A percentile compares a stretch with the other conserved stretches of the same genome.
Conservation (phyloP, 2,329 filamentous ascomycete genomes). For the Ciborinia camelliae region DNA sequence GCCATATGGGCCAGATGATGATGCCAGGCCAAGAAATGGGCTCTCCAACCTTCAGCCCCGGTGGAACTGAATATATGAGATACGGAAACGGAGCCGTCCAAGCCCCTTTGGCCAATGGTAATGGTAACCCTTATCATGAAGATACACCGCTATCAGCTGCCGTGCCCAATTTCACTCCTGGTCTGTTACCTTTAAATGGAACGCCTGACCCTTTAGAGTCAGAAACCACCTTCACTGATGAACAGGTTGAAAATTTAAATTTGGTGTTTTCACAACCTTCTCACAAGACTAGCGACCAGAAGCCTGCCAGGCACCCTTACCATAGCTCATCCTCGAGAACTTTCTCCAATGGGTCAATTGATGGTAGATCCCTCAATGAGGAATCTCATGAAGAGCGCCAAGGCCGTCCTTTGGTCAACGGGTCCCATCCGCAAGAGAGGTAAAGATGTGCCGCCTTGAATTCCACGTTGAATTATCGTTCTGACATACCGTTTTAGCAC, state of each 20-base stretch:
- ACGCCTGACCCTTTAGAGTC: slow-evolving; percentile 33
- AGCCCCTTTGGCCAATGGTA: slow-evolving; percentile 35
- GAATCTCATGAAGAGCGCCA: slow-evolving; percentile 44
- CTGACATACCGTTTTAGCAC: slow-evolving; percentile 27
- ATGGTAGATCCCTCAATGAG: slow-evolving; percentile 49
- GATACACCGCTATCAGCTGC: slow-evolving; percentile 58
- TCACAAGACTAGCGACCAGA: slow-evolving; percentile 38
- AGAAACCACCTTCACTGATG: slow-evolving; percentile 48
- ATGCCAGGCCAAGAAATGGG: slow-evolving; percentile 32
- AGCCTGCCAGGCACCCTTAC: slow-evolving; percentile 38
- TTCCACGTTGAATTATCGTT: neutral
- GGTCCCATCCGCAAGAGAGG: slow-evolving; percentile 41
- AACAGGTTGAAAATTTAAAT: slow-evolving; percentile 51
- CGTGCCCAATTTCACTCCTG: slow-evolving; percentile 55
- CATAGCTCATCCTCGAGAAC: slow-evolving; percentile 45
- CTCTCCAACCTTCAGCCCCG: slow-evolving; percentile 35
- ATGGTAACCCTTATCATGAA: slow-evolving; percentile 42
- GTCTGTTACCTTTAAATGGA: slow-evolving; percentile 25
- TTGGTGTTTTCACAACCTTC: slow-evolving; percentile 44
- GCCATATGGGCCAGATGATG: slow-evolving; percentile 30
- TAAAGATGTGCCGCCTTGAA: slow-evolving; percentile 29
- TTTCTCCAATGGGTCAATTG: slow-evolving; percentile 55
- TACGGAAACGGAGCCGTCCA: slow-evolving; percentile 28
- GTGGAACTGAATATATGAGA: slow-evolving; percentile 33
- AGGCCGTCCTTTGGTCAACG: slow-evolving; percentile 37